Evolutionary conservation across 768 basidiomycete genomes (phyloP).

Genomic region (Pulveroboletus sp.): DNA sequence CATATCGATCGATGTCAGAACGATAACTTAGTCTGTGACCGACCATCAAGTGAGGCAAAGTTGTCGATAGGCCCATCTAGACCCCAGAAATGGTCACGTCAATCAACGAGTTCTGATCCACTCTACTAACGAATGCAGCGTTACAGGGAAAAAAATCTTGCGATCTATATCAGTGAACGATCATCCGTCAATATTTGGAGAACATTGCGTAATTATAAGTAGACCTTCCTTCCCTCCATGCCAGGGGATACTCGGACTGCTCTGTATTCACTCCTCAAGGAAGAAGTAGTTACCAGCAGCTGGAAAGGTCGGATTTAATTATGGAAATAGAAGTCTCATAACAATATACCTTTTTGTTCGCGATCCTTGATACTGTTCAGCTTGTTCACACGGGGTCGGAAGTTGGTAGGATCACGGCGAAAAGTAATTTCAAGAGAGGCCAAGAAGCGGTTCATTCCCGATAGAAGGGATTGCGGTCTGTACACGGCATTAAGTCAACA

Average conservation of each 20-base stretch:
- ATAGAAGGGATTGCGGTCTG: constrained; percentile 90
- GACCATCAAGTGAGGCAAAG: not conserved
- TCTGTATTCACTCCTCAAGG: constrained; percentile 65
- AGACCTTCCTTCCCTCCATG: constrained; percentile 12
- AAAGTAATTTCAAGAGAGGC: constrained; percentile 96
- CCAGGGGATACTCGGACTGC: not conserved
- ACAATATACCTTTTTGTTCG: constrained; percentile 73
- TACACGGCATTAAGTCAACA: constrained; percentile 1
- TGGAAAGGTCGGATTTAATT: constrained; percentile 28
- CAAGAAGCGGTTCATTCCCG: constrained; percentile 98
- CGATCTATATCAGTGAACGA: constrained; percentile 6
- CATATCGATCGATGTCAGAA: not conserved
- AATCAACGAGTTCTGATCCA: constrained; percentile 4
- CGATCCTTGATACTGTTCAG: constrained; percentile 80
- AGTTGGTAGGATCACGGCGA: constrained; percentile 95
- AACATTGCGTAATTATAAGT: constrained; percentile 2
- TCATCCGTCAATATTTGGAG: constrained; percentile 9
- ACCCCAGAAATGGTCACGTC: not conserved
- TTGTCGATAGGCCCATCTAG: not conserved
- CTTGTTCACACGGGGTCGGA: constrained; percentile 87
- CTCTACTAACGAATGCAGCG: constrained; percentile 10
- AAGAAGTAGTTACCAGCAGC: constrained; percentile 89
- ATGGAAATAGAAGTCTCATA: not conserved
- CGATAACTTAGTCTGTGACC: not conserved
- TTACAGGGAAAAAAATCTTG: constrained; percentile 7